These are phyloP conservation scores for Parasitella parasitica DNA, from an alignment of 371 early-diverging fungal genomes.

Conservation along the genomic window DNA sequence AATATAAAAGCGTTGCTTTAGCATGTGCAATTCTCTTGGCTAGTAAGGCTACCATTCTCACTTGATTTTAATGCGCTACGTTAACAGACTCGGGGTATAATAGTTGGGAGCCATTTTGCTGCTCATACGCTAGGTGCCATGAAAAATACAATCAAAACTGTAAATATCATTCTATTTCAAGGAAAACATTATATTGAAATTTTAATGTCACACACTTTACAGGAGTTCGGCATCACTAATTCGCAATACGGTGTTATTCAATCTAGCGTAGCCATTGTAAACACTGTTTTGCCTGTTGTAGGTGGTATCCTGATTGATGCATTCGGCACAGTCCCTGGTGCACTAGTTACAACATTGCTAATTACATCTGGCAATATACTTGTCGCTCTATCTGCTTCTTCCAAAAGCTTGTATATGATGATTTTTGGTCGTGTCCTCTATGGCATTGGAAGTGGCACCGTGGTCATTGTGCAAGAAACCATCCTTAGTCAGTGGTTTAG, in stretches of 20 bases:
- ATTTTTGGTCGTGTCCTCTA: slow-evolving; percentile 68
- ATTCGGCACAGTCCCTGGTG: slow-evolving; percentile 67
- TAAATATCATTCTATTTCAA: slow-evolving; percentile 11
- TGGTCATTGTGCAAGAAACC: slow-evolving; percentile 71
- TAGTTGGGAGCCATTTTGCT: slow-evolving; percentile 76
- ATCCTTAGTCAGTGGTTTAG: slow-evolving; percentile 75
- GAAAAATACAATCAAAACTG: slow-evolving; percentile 69
- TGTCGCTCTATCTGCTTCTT: slow-evolving; percentile 60
- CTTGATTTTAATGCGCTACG: background rate
- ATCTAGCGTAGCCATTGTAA: slow-evolving; percentile 70
- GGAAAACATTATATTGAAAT: background rate
- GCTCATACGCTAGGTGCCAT: slow-evolving; percentile 73
- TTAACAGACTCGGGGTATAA: too few species aligned
- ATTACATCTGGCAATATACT: slow-evolving; percentile 64
- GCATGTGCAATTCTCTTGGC: slow-evolving; percentile 65
- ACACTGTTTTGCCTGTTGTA: slow-evolving; percentile 67
- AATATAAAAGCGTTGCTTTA: slow-evolving; percentile 65
- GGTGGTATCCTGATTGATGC: slow-evolving; percentile 75
- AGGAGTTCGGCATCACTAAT: slow-evolving; percentile 70
- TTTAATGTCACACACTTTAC: background rate
- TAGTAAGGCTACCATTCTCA: slow-evolving; percentile 35
- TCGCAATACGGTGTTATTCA: slow-evolving; percentile 73
- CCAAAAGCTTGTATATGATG: slow-evolving; percentile 56
- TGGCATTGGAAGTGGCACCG: slow-evolving; percentile 72
- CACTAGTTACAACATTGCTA: slow-evolving; percentile 59